These are phyloP conservation scores for Aspergillus cavernicola DNA, from an alignment of 495 filamentous ascomycete species.

Conservation along the genomic window DNA sequence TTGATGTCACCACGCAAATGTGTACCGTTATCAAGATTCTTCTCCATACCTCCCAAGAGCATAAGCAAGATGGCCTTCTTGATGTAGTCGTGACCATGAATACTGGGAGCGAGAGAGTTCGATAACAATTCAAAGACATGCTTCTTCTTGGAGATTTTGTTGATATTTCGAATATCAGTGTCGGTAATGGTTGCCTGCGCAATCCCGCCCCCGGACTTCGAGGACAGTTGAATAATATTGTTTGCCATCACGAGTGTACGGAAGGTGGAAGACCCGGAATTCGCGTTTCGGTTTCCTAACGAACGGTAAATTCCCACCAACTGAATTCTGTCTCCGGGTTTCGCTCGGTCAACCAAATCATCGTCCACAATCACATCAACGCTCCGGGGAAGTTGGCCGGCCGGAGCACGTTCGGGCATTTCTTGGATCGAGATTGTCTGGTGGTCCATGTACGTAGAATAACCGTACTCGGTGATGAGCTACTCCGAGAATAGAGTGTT, in stretches of 20 bases:
- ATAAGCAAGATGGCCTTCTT: slow-evolving; percentile 97
- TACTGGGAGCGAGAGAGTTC: slow-evolving; percentile 96
- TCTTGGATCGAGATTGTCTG: slow-evolving; percentile 98
- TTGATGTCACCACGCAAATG: slow-evolving; percentile 99
- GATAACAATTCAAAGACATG: slow-evolving; percentile 90
- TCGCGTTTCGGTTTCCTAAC: slow-evolving; percentile 88
- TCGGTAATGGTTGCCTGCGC: slow-evolving; percentile 93
- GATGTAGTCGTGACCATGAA: slow-evolving; percentile 95
- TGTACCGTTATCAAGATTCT: slow-evolving; percentile 97
- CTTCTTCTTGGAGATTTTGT: slow-evolving; percentile 93
- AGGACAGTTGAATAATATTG: slow-evolving; percentile 90
- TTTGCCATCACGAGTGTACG: slow-evolving; percentile 91
- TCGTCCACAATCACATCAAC: slow-evolving; percentile 99
- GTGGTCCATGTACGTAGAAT: slow-evolving; percentile 93
- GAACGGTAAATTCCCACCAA: slow-evolving; percentile 92
- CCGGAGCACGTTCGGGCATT: slow-evolving; percentile 96
- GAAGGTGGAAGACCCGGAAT: slow-evolving; percentile 83
- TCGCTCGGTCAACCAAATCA: slow-evolving; percentile 90
- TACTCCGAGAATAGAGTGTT: slow-evolving; percentile 21
- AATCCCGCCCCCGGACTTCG: slow-evolving; percentile 92
- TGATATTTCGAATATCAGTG: slow-evolving; percentile 97
- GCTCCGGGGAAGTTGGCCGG: slow-evolving; percentile 90
- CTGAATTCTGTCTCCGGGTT: slow-evolving; percentile 94
- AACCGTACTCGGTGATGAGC: slow-evolving; percentile 91
- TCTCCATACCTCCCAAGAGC: slow-evolving; percentile 97